Evolutionary conservation across 192 early-diverging fungal species (phyloP).

Genomic region (Backusella tuberculispora): DNA sequence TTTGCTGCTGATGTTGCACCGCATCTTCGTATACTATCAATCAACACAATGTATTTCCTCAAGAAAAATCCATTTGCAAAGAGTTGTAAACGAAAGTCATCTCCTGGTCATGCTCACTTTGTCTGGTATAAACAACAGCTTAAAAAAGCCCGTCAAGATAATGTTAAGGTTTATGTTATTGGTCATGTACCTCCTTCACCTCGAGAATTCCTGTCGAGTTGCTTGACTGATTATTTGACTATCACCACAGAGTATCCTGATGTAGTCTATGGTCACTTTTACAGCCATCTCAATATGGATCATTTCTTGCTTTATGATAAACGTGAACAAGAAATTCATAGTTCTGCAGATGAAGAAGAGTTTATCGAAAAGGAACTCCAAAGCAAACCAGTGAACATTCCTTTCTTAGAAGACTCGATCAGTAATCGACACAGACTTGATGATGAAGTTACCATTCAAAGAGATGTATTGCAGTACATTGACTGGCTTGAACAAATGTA

Average conservation of each 20-base stretch:
- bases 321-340: not conserved
- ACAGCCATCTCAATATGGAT: conserved; percentile 77
- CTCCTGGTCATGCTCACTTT: conserved; percentile 51
- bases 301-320: conserved; percentile 32
- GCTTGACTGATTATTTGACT: conserved; percentile 43
- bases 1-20: conserved; percentile 60
- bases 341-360: not conserved
- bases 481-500: conserved; percentile 10
- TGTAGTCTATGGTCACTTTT: conserved; percentile 66
- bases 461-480: conserved; percentile 31
- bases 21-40: conserved; percentile 54
- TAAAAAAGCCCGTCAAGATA: conserved; percentile 44
- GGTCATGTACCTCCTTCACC: conserved; percentile 68
- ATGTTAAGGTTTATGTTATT: conserved; percentile 57
- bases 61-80: conserved; percentile 68
- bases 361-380: not conserved
- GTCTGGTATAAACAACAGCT: conserved; percentile 71
- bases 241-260: conserved; percentile 51
- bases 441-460: conserved; percentile 32
- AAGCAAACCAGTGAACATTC: not conserved
- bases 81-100: conserved; percentile 49
- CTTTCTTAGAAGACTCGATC: not conserved
- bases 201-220: conserved; percentile 45
- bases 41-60: conserved; percentile 77
- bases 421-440: conserved; percentile 2